Evolutionary conservation across 1,139 yeast species (phyloP).

Genomic region (Kluyveromyces marxianus): DNA sequence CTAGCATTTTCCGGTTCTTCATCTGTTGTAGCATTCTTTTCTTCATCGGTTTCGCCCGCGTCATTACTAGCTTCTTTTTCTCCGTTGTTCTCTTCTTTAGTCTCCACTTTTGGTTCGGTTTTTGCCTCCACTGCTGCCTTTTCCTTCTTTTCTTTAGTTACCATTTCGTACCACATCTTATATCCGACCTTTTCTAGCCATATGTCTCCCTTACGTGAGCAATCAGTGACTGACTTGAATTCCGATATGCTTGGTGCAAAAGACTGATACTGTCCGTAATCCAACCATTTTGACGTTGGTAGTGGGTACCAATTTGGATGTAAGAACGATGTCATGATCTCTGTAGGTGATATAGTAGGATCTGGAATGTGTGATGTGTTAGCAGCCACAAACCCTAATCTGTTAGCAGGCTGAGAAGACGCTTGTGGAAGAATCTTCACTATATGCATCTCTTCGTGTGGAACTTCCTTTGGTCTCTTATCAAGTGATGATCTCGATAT

Average conservation of each 20-base stretch:
- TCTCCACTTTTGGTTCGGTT: neutral
- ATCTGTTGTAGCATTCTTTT: constrained; percentile 8
- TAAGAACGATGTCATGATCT: constrained; percentile 60
- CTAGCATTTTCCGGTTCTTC: constrained; percentile 21
- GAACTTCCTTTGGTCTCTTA: constrained; percentile 26
- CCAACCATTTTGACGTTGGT: constrained; percentile 77
- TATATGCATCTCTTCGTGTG: constrained; percentile 28
- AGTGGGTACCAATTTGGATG: constrained; percentile 86
- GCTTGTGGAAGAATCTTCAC: constrained; percentile 30
- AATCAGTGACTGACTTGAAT: constrained; percentile 56
- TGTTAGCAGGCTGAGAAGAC: constrained; percentile 31
- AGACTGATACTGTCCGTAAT: constrained; percentile 53
- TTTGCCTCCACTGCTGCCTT: constrained; percentile 10
- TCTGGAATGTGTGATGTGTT: constrained; percentile 44
- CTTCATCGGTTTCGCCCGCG: constrained; percentile 14
- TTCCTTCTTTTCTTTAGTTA: constrained; percentile 27
- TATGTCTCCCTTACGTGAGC: constrained; percentile 54
- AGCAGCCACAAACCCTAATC: constrained; percentile 31
- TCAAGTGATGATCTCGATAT: constrained; percentile 30
- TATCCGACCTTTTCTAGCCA: constrained; percentile 77
- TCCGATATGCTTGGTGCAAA: constrained; percentile 81
- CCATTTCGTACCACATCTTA: constrained; percentile 36
- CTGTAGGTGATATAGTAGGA: constrained; percentile 58
- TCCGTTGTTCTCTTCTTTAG: constrained; percentile 1
- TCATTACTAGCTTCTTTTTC: constrained; percentile 3